phyloP scores from a whole-genome alignment of 495 filamentous ascomycete species.

The Neurospora sp. region DNA sequence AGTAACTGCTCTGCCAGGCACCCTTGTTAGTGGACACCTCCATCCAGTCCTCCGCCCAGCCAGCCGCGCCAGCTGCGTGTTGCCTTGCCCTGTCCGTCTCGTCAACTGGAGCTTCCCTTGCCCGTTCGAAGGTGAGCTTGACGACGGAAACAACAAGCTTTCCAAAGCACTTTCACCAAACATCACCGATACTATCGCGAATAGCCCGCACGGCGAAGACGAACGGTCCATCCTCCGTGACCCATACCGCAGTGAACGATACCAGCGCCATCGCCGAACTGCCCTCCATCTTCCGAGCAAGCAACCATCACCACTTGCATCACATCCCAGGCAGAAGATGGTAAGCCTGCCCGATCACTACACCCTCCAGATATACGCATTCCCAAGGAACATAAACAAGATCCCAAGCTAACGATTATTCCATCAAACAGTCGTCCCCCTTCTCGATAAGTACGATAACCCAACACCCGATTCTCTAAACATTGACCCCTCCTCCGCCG shows the following conservation, averaged over 20 bases:
- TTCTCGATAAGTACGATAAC: slow-evolving; percentile 75
- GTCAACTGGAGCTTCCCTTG: slow-evolving; percentile 15
- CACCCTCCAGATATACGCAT: neutral
- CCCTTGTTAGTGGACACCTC: slow-evolving; percentile 8
- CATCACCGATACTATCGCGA: neutral
- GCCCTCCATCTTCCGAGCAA: neutral
- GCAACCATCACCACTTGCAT: slow-evolving; percentile 1
- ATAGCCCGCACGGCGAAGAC: neutral
- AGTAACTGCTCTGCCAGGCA: slow-evolving; percentile 1
- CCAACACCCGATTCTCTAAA: neutral
- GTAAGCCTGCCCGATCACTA: slow-evolving; percentile 6
- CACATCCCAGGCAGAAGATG: slow-evolving; percentile 11
- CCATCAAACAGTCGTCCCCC: slow-evolving; percentile 49
- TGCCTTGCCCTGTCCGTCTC: slow-evolving; percentile 22
- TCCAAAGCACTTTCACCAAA: neutral
- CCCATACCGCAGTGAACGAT: neutral
- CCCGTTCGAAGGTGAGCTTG: slow-evolving; percentile 3
- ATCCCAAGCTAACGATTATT: slow-evolving; percentile 7
- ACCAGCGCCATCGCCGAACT: neutral
- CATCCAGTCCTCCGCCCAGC: slow-evolving; percentile 1
- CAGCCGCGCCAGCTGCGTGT: slow-evolving; percentile 32
- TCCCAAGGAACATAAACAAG: neutral
- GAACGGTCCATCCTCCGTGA: neutral
- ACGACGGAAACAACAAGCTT: slow-evolving; percentile 2
- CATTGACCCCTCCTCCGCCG: neutral